A percentile compares a stretch with the other conserved stretches of the same genome.
Evolutionary conservation across 1,284 basidiomycete genomes (phyloP).

Genomic region (Abortiporus biennis): DNA sequence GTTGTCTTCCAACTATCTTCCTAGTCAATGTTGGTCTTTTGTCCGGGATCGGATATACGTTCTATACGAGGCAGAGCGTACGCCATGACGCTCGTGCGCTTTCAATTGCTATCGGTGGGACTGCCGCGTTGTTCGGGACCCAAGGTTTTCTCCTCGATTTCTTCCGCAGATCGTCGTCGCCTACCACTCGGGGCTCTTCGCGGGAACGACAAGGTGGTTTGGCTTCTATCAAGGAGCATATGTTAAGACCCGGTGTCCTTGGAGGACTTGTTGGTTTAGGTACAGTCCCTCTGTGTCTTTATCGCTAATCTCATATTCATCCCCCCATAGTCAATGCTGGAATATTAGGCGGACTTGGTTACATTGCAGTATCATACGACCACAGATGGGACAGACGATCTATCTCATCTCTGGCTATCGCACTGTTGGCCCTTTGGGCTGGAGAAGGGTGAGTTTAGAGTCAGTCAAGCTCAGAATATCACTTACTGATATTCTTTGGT

Average conservation of each 20-base stretch:
- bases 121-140: slow-evolving; percentile 49
- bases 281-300: no score
- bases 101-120: slow-evolving; percentile 44
- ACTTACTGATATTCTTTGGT: no score
- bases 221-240: slow-evolving; percentile 49
- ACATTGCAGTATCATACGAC: slow-evolving; percentile 66
- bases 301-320: background rate
- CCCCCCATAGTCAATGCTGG: slow-evolving; percentile 50
- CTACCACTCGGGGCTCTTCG: no score
- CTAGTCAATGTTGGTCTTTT: slow-evolving; percentile 72
- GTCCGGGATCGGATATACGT: slow-evolving; percentile 54
- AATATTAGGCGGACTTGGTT: slow-evolving; percentile 63
- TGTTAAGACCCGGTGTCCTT: slow-evolving; percentile 65
- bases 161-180: no score
- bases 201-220: no score
- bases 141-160: slow-evolving; percentile 61
- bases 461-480: no score
- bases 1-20: background rate
- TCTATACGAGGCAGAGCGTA: slow-evolving; percentile 62
- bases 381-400: slow-evolving; percentile 66
- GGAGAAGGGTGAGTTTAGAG: slow-evolving; percentile 72
- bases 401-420: slow-evolving; percentile 59
- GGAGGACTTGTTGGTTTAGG: slow-evolving; percentile 59
- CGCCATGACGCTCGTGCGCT: slow-evolving; percentile 56
- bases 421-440: slow-evolving; percentile 59